Base-by-base conservation (phyloP, 2,329 filamentous ascomycete species). In the Trichophyton equinum region DNA sequence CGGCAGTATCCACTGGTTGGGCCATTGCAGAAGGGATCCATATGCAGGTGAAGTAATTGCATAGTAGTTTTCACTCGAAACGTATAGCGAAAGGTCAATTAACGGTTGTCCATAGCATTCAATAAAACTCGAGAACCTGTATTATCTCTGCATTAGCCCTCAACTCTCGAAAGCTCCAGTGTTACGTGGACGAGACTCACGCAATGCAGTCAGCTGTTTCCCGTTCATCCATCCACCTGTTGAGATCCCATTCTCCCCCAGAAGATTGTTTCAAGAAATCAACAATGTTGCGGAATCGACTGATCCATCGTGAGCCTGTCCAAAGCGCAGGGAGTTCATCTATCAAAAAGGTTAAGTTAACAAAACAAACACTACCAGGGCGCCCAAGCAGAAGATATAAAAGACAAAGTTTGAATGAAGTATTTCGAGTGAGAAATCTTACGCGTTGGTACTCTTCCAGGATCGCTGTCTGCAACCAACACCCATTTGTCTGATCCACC, bases 21-120 rank as follows among this genome's bases (percentile, higher is more conserved):
- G 91, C 79, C 94, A 95, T 46, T 87, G 83, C 44, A 97, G 82
- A 61, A 96, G 82, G 4, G 79, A 77, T 65, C 86, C 89, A 75
- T 91, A 96, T 42, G 89, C 86, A 1, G 90, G 88, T 15, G 90
- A 85, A 3, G 91, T 96, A 57, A 81, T 77, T 49, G 81, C 78
- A 60, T 85, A 80, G 82, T 94, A 99, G 77, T 97, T 96, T 65
- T 90, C 84, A 61, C 87, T 89, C 36, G 91, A 94, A 64, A 94
- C 87, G 73, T 95, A 97, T 67, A 97, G 85, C 58, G 86, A 91
- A 61, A 96, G 84, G 67, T 95, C 88, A 67, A 96, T 73, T 63
- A 97, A 82, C 36, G 87, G 84, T 57, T 85, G 84, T n/a, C 87
- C 89, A 62, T 86, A 85, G 27, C 85, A 82, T 70, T 85, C 79